Percentiles rank a stretch among this genome's conserved stretches.
These are phyloP conservation scores for Chlamydomonas incerta DNA, from an alignment of 139 green algal species.

Conservation along the genomic window DNA sequence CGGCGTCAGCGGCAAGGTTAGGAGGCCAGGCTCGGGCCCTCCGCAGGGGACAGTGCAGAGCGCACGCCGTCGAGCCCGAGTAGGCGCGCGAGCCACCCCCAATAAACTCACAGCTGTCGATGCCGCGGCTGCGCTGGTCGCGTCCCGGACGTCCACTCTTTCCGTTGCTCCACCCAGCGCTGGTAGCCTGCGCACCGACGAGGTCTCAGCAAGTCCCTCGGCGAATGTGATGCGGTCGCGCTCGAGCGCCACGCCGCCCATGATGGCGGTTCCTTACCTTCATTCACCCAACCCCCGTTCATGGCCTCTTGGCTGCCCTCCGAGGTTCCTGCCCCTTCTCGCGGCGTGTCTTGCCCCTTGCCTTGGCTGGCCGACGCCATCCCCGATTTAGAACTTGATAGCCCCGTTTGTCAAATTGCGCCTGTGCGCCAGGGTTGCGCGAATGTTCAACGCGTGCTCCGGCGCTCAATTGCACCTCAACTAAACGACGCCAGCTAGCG, in stretches of 20 bases:
- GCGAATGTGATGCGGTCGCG: too few relatives aligned
- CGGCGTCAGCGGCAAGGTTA: not conserved
- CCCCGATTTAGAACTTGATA: not conserved
- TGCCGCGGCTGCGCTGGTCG: not conserved
- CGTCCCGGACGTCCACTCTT: constrained; percentile 10
- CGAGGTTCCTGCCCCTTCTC: not conserved
- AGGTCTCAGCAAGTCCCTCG: too few relatives aligned
- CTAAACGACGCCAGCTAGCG: too few relatives aligned
- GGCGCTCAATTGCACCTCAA: too few relatives aligned
- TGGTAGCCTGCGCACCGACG: not conserved
- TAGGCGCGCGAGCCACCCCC: too few relatives aligned
- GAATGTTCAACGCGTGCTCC: too few relatives aligned
- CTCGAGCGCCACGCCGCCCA: too few relatives aligned
- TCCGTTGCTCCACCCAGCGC: not conserved
- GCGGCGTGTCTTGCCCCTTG: not conserved
- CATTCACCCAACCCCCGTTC: not conserved
- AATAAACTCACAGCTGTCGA: not conserved
- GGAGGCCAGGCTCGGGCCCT: too few relatives aligned
- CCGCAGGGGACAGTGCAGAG: too few relatives aligned
- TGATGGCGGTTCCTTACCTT: not conserved
- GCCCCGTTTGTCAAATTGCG: constrained; percentile 10
- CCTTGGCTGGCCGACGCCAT: not conserved
- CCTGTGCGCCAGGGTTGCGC: too few relatives aligned
- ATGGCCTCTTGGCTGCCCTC: not conserved
- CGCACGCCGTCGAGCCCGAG: too few relatives aligned